Evolutionary conservation across 345 rosid genomes (phyloP).

Genomic region (Brassica napus): Da-Ae NC_063448.1:5770001-5770500

Average conservation of each 20-base stretch:
- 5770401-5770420: conserved; percentile 22
- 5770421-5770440: conserved; percentile 30
- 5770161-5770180: background rate
- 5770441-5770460: conserved; percentile 44
- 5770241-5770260: background rate
- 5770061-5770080: conserved; percentile 14
- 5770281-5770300: background rate
- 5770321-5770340: background rate
- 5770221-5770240: background rate
- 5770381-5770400: conserved; percentile 3
- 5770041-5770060: conserved; percentile 39
- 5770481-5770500: conserved; percentile 66
- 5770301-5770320: background rate
- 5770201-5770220: background rate
- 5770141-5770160: background rate
- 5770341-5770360: background rate
- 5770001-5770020: conserved; percentile 21
- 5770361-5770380: conserved; percentile 1
- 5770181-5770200: background rate
- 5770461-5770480: conserved; percentile 46
- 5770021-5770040: conserved; percentile 33
- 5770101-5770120: background rate
- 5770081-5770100: background rate
- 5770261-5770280: background rate
- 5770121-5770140: background rate